These are phyloP conservation scores for Actinomucor elegans DNA, from an alignment of 371 early-diverging fungal species.

Conservation along the genomic window DNA sequence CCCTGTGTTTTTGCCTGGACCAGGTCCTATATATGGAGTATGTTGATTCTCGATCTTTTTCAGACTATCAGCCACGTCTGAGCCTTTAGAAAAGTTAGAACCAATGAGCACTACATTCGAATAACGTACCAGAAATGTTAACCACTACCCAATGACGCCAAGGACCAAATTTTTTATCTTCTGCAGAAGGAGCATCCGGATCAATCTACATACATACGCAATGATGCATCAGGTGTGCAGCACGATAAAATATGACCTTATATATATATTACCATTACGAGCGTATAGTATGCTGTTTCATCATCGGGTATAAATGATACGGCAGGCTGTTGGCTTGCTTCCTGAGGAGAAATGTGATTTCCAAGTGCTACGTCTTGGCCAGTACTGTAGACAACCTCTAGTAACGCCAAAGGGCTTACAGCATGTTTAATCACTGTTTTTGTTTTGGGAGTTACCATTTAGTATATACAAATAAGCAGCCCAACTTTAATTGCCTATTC, in stretches of 20 bases:
- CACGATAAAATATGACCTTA: too few relatives aligned
- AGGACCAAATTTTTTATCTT: slow-evolving; percentile 50
- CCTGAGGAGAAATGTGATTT: slow-evolving; percentile 35
- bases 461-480: too few relatives aligned
- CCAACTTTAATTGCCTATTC: not conserved
- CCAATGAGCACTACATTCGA: not conserved
- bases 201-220: slow-evolving; percentile 37
- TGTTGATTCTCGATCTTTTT: slow-evolving; percentile 20
- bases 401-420: slow-evolving; percentile 33
- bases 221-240: too few relatives aligned
- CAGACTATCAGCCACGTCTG: slow-evolving; percentile 22
- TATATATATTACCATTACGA: slow-evolving; percentile 47
- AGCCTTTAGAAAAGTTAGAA: slow-evolving; percentile 8
- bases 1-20: slow-evolving; percentile 54
- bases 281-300: slow-evolving; percentile 48
- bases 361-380: slow-evolving; percentile 50
- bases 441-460: not conserved
- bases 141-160: slow-evolving; percentile 68
- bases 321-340: slow-evolving; percentile 35
- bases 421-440: slow-evolving; percentile 22
- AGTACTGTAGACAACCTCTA: slow-evolving; percentile 38
- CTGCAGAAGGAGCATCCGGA: slow-evolving; percentile 64
- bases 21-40: slow-evolving; percentile 59
- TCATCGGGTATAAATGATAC: slow-evolving; percentile 43
- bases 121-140: slow-evolving; percentile 49